Evolutionary conservation across 148 eudicot species (phyloP).

Genomic region (Camellia lanceoleosa): DNA sequence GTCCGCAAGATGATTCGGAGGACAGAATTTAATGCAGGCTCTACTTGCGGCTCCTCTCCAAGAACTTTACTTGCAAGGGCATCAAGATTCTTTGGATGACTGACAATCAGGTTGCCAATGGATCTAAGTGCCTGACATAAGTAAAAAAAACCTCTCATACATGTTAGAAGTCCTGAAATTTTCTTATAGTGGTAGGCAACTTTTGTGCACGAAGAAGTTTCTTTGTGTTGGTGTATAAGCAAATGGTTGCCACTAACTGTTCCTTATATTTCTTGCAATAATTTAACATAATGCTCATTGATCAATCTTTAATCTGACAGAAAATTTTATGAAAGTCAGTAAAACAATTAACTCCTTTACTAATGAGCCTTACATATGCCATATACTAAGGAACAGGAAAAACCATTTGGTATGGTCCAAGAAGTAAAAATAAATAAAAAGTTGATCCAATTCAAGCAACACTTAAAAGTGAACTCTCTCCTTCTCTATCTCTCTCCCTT

Average conservation of each 20-base stretch:
- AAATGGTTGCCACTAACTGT: background rate
- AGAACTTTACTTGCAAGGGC: constrained; percentile 76
- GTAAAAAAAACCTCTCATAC: background rate
- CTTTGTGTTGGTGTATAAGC: background rate
- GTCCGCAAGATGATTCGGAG: constrained; percentile 82
- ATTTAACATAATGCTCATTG: background rate
- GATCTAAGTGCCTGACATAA: constrained; percentile 68
- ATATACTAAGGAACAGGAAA: background rate
- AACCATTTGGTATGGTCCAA: background rate
- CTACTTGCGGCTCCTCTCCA: constrained; percentile 82
- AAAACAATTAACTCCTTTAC: background rate
- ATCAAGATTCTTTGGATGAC: constrained; percentile 70
- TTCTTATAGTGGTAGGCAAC: background rate
- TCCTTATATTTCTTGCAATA: background rate
- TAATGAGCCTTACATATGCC: background rate
- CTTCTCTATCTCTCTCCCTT: background rate
- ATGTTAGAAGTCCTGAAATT: constrained; percentile 7
- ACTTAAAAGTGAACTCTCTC: background rate
- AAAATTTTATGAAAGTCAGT: background rate
- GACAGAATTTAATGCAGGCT: constrained; percentile 81
- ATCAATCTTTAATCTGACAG: background rate
- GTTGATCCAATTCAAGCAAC: background rate
- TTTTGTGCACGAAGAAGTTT: background rate
- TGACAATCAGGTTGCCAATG: constrained; percentile 70
- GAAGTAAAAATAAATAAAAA: background rate